Percentiles rank a stretch among this genome's conserved stretches.
phyloP scores from a whole-genome alignment of 1,284 basidiomycete genomes.

The Leccinum angustisporum region DNA sequence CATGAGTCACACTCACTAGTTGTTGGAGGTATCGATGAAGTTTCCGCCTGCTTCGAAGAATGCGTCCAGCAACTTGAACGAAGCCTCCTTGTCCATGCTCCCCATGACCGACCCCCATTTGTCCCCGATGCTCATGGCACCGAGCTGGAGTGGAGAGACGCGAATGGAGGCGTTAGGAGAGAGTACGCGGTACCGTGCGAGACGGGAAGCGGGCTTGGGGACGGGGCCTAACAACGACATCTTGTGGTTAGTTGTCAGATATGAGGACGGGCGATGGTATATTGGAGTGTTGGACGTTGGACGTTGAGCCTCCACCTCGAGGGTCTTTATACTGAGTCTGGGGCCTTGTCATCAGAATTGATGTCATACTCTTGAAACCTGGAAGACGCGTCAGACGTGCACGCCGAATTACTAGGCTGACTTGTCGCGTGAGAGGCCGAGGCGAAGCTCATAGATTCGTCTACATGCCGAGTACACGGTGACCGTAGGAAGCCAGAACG shows the following conservation, averaged over 20 bases:
- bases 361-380: too few species aligned
- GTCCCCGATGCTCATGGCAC: slow-evolving; percentile 54
- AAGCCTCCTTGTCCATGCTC: slow-evolving; percentile 38
- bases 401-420: too few species aligned
- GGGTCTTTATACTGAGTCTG: too few species aligned
- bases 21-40: slow-evolving; percentile 40
- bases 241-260: not conserved
- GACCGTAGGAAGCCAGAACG: too few species aligned
- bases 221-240: slow-evolving; percentile 1
- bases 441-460: too few species aligned
- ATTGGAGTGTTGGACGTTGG: not conserved
- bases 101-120: slow-evolving; percentile 40
- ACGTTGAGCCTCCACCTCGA: not conserved
- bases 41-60: slow-evolving; percentile 41
- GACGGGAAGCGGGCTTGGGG: slow-evolving; percentile 29
- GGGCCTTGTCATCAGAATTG: too few species aligned
- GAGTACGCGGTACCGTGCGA: slow-evolving; percentile 46
- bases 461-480: too few species aligned
- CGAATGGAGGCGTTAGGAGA: slow-evolving; percentile 44
- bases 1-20: slow-evolving; percentile 28
- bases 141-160: slow-evolving; percentile 58
- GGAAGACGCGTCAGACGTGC: too few species aligned
- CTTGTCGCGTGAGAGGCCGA: too few species aligned
- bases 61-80: slow-evolving; percentile 43
- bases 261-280: not conserved